These are phyloP conservation scores for Cyclotella distinguenda DNA, from an alignment of 108 stramenopile genomes.

Conservation along the genomic window DNA sequence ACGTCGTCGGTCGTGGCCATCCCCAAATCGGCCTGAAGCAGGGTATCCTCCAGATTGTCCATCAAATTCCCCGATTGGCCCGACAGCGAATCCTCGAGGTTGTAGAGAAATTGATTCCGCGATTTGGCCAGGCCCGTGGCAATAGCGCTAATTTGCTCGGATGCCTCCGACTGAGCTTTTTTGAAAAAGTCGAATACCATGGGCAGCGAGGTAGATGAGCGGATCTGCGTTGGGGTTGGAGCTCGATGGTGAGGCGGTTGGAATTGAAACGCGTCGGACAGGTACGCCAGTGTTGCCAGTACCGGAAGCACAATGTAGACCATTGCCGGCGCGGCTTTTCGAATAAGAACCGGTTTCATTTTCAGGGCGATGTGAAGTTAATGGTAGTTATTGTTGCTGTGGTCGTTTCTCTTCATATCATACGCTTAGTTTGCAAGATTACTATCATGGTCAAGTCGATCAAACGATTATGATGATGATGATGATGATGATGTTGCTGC, in stretches of 20 bases:
- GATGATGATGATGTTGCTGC: too few relatives aligned
- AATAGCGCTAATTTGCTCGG: slow-evolving; percentile 71
- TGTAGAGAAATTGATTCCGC: slow-evolving; percentile 67
- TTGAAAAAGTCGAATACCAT: slow-evolving; percentile 89
- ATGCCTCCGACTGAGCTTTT: slow-evolving; percentile 59
- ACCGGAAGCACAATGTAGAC: too few relatives aligned
- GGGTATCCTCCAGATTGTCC: slow-evolving; percentile 71
- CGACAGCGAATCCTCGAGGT: slow-evolving; percentile 60
- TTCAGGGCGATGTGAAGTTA: too few relatives aligned
- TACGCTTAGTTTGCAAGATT: too few relatives aligned
- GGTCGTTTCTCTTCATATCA: too few relatives aligned
- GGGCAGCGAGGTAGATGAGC: slow-evolving; percentile 23
- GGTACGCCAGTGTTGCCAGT: too few relatives aligned
- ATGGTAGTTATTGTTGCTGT: too few relatives aligned
- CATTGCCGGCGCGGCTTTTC: too few relatives aligned
- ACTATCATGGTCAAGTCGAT: too few relatives aligned
- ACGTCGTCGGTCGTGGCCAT: slow-evolving; percentile 77
- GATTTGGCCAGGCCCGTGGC: slow-evolving; percentile 74
- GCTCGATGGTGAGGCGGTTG: neutral
- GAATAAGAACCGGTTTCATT: too few relatives aligned
- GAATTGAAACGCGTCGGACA: neutral
- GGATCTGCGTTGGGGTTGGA: neutral
- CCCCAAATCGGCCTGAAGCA: slow-evolving; percentile 83
- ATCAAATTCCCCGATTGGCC: slow-evolving; percentile 50
- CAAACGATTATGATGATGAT: too few relatives aligned